phyloP scores from a whole-genome alignment of 1,284 basidiomycete genomes.

The Trametes versicolor region DNA sequence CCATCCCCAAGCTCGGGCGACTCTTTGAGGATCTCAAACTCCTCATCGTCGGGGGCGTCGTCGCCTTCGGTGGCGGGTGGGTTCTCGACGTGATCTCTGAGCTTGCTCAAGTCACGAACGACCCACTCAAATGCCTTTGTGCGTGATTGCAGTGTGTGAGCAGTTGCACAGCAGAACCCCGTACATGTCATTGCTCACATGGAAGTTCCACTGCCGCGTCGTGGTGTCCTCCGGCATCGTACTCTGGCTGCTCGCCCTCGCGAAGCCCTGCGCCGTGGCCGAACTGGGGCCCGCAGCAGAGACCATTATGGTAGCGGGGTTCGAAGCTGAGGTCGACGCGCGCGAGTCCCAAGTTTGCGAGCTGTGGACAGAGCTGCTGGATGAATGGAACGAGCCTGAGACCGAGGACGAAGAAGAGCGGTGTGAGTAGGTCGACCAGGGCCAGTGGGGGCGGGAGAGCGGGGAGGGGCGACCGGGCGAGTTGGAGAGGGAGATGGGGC shows the following conservation, averaged over 20 bases:
- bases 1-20: slow-evolving; percentile 74
- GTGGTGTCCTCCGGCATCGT: slow-evolving; percentile 50
- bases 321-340: slow-evolving; percentile 36
- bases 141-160: slow-evolving; percentile 10
- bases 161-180: not conserved
- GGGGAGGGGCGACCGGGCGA: slow-evolving; percentile 57
- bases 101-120: slow-evolving; percentile 63
- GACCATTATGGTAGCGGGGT: slow-evolving; percentile 39
- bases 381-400: slow-evolving; percentile 40
- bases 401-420: slow-evolving; percentile 46
- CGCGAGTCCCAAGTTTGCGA: slow-evolving; percentile 43
- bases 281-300: slow-evolving; percentile 32
- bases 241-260: slow-evolving; percentile 30
- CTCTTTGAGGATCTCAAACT: slow-evolving; percentile 71
- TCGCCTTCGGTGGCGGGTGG: slow-evolving; percentile 21
- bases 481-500: slow-evolving; percentile 48
- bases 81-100: slow-evolving; percentile 61
- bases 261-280: slow-evolving; percentile 24
- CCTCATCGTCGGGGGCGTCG: slow-evolving; percentile 41
- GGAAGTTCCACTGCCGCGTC: slow-evolving; percentile 71
- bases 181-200: slow-evolving; percentile 48
- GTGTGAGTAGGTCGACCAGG: slow-evolving; percentile 57
- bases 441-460: slow-evolving; percentile 66
- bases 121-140: slow-evolving; percentile 73
- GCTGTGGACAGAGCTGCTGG: slow-evolving; percentile 37